A percentile compares a stretch with the other conserved stretches of the same genome.
Evolutionary conservation across 306 rosid genomes (phyloP).

Genomic region (Hippophae gyantsensis): DNA sequence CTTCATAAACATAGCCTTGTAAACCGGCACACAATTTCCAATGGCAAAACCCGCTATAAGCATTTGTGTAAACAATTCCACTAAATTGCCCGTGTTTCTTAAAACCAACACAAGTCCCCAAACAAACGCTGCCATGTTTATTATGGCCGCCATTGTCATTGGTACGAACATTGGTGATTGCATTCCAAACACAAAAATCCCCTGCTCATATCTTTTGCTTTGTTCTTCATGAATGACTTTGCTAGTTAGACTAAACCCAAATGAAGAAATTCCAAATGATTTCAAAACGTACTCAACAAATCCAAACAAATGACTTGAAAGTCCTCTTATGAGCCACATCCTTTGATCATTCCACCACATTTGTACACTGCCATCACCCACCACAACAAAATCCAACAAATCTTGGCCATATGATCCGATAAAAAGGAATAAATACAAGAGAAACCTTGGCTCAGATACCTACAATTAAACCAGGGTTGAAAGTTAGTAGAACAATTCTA

Average conservation of each 20-base stretch:
- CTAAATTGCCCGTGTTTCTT: constrained; percentile 4
- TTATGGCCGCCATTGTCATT: constrained; percentile 19
- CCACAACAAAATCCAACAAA: constrained; percentile 21
- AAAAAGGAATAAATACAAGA: constrained; percentile 25
- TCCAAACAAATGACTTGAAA: constrained; percentile 25
- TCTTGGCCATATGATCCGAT: constrained; percentile 32
- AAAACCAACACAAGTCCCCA: constrained; percentile 7
- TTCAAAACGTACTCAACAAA: constrained; percentile 15
- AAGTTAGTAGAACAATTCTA: not conserved
- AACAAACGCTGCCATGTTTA: constrained; percentile 21
- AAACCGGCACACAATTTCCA: constrained; percentile 20
- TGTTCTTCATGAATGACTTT: constrained; percentile 28
- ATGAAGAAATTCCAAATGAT: constrained; percentile 16
- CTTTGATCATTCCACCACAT: constrained; percentile 46
- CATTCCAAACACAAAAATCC: constrained; percentile 29
- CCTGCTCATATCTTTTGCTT: constrained; percentile 33
- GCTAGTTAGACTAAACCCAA: constrained; percentile 31
- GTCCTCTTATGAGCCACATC: constrained; percentile 35
- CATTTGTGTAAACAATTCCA: constrained; percentile 17
- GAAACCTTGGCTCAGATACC: constrained; percentile 27
- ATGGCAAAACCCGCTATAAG: constrained; percentile 22
- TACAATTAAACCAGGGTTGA: not conserved
- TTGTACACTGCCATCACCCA: constrained; percentile 14
- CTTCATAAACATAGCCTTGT: constrained; percentile 30
- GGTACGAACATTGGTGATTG: constrained; percentile 32